Evolutionary conservation across 257 asterid genomes (phyloP).

Genomic region (Thymus quinquecostatus): DNA sequence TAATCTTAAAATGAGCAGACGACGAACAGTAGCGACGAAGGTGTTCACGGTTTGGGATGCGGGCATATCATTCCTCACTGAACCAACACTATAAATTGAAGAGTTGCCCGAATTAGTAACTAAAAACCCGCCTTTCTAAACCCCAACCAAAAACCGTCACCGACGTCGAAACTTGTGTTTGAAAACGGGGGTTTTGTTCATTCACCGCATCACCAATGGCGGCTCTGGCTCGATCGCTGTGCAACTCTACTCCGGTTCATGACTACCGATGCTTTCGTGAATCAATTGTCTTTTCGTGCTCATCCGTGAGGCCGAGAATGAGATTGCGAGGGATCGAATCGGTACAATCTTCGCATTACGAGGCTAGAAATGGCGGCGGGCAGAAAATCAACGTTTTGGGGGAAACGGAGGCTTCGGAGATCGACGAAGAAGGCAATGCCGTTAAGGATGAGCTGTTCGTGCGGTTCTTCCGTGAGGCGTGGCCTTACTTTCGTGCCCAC

Average conservation of each 20-base stretch:
- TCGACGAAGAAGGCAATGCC: slow-evolving; percentile 40
- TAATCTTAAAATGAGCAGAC: no score
- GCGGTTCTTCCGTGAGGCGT: slow-evolving; percentile 71
- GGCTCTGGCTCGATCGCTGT: slow-evolving; percentile 34
- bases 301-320: slow-evolving; percentile 26
- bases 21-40: no score
- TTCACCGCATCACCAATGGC: slow-evolving; percentile 44
- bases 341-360: slow-evolving; percentile 2
- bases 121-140: no score
- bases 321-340: slow-evolving; percentile 26
- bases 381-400: slow-evolving; percentile 43
- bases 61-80: no score
- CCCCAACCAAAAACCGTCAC: no score
- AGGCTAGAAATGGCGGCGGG: slow-evolving; percentile 23
- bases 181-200: background rate
- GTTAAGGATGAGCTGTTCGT: slow-evolving; percentile 66
- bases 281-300: slow-evolving; percentile 10
- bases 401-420: slow-evolving; percentile 37
- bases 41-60: no score
- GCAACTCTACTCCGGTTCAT: slow-evolving; percentile 34
- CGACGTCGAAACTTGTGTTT: background rate
- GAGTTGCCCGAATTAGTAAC: no score
- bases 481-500: slow-evolving; percentile 81
- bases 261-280: slow-evolving; percentile 11
- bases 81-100: no score